Conservation (phyloP, 2,329 filamentous ascomycete species). For the Fusarium praegraminearum region DNA sequence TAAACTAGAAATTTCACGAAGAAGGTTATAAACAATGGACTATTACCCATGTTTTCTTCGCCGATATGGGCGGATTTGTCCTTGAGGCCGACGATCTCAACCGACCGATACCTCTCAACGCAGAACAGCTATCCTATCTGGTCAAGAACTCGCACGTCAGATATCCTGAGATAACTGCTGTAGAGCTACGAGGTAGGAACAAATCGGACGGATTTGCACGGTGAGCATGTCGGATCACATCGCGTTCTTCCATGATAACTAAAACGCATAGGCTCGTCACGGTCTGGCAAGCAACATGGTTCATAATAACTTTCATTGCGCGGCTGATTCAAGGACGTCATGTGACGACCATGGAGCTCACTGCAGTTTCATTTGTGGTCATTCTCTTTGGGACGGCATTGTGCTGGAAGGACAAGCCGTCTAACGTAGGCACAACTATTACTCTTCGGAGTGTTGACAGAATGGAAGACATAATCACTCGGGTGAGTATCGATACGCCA, state of each 20-base stretch:
- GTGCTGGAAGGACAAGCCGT: conserved; percentile 33
- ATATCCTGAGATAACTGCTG: background rate
- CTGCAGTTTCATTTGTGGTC: conserved; percentile 10
- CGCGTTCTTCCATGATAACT: no score
- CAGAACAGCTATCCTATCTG: conserved; percentile 32
- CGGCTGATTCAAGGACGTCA: conserved; percentile 2
- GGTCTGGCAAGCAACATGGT: conserved; percentile 24
- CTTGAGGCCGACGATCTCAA: background rate
- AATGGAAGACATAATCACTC: background rate
- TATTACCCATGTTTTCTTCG: conserved; percentile 25
- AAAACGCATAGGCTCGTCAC: conserved; percentile 5
- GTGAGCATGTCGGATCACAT: background rate
- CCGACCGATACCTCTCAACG: conserved; percentile 1
- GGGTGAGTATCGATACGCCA: background rate
- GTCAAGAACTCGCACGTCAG: background rate
- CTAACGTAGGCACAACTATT: conserved; percentile 14
- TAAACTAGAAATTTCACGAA: conserved; percentile 5
- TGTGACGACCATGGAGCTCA: conserved; percentile 29
- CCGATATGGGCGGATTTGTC: conserved; percentile 28
- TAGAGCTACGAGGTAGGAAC: conserved; percentile 5
- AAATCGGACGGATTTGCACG: conserved; percentile 26
- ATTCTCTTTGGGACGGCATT: conserved; percentile 26
- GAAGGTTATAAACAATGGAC: conserved; percentile 10
- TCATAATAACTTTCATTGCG: conserved; percentile 13
- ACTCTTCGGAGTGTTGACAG: background rate